Evolutionary conservation across 1,139 yeast species (phyloP).

Genomic region (Trichomonascaceae sp.): DNA sequence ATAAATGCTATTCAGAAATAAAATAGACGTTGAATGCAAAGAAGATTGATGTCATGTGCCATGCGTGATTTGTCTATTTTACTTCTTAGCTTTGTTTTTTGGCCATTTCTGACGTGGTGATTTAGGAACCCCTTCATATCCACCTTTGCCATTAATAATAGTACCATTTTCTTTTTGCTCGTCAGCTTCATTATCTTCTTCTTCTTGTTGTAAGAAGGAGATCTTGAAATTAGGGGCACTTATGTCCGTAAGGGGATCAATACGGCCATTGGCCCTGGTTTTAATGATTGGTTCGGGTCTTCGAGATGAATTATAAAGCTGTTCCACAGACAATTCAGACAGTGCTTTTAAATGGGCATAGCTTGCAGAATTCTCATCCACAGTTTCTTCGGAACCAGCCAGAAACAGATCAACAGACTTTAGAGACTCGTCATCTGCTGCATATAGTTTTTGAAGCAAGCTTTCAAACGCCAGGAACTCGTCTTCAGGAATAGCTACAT

Average conservation of each 20-base stretch:
- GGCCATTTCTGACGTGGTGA: not conserved
- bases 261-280: slow-evolving; percentile 8
- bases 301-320: slow-evolving; percentile 15
- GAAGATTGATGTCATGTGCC: not conserved
- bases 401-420: slow-evolving; percentile 29
- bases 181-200: slow-evolving; percentile 11
- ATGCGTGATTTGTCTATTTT: not conserved
- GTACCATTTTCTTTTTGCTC: not conserved
- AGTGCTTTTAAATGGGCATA: slow-evolving; percentile 23
- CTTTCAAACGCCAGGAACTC: slow-evolving; percentile 30
- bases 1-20: not conserved
- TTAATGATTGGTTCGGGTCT: slow-evolving; percentile 11
- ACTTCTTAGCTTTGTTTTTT: not conserved
- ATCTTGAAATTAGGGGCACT: slow-evolving; percentile 15
- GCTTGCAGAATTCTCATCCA: slow-evolving; percentile 23
- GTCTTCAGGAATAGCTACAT: slow-evolving; percentile 15
- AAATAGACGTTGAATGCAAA: not conserved
- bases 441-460: slow-evolving; percentile 29
- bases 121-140: not conserved
- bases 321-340: slow-evolving; percentile 21
- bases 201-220: slow-evolving; percentile 24
- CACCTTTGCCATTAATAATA: not conserved
- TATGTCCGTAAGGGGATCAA: slow-evolving; percentile 6
- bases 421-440: slow-evolving; percentile 31
- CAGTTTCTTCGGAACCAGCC: slow-evolving; percentile 24